These are phyloP conservation scores for Berkeleyomyces rouxiae DNA, from an alignment of 2,329 filamentous ascomycete species.

Conservation along the genomic window DNA sequence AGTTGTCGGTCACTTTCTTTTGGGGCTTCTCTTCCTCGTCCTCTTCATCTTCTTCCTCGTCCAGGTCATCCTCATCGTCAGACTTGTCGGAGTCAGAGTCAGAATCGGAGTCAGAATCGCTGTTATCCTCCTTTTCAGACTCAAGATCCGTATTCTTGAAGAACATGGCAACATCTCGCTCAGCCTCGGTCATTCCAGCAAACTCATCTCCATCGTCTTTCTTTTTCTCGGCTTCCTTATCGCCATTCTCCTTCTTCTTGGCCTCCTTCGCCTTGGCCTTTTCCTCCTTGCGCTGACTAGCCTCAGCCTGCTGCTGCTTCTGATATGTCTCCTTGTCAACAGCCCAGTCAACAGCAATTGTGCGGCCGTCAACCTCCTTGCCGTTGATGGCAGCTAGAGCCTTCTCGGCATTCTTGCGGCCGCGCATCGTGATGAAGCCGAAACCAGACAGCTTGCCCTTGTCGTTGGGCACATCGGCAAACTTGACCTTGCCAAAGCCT, in stretches of 20 bases:
- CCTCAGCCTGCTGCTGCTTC: conserved; percentile 31
- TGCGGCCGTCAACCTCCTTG: conserved; percentile 73
- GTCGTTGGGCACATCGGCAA: conserved; percentile 65
- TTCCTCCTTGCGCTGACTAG: conserved; percentile 20
- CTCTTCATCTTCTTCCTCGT: conserved; percentile 27
- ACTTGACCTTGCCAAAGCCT: conserved; percentile 83
- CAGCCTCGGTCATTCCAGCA: conserved; percentile 21
- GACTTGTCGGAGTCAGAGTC: conserved; percentile 31
- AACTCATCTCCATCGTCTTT: conserved; percentile 17
- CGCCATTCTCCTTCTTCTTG: conserved; percentile 19
- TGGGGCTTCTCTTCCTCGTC: conserved; percentile 31
- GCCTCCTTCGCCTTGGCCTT: conserved; percentile 20
- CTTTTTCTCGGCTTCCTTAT: conserved; percentile 26
- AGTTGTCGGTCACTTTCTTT: conserved; percentile 43
- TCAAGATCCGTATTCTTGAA: conserved; percentile 42
- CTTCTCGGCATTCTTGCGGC: conserved; percentile 78
- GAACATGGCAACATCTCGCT: conserved; percentile 31
- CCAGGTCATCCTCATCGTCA: conserved; percentile 29
- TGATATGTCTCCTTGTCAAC: conserved; percentile 84
- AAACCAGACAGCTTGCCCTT: conserved; percentile 69
- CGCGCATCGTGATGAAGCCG: conserved; percentile 78
- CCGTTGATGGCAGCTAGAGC: conserved; percentile 77
- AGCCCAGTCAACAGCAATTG: conserved; percentile 89
- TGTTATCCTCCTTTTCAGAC: conserved; percentile 36
- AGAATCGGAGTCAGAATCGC: conserved; percentile 26